phyloP scores from a whole-genome alignment of 306 rosid species.

The Cyamopsis tetragonoloba region DNA sequence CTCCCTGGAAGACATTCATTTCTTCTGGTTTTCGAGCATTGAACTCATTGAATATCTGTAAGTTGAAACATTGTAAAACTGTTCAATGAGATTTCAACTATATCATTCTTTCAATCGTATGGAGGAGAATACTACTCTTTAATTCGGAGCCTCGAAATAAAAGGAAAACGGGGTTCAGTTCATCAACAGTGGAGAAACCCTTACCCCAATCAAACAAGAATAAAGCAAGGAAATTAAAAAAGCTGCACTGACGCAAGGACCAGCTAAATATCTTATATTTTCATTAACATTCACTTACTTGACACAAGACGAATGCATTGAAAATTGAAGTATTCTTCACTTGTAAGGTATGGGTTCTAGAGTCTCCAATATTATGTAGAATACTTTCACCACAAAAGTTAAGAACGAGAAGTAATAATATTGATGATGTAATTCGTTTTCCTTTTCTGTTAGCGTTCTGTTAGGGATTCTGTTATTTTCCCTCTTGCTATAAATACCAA shows the following conservation, averaged over 20 bases:
- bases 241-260: neutral
- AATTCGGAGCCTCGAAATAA: neutral
- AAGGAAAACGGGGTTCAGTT: too few relatives aligned
- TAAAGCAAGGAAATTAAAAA: too few relatives aligned
- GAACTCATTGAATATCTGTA: slow-evolving; percentile 88
- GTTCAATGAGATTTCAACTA: neutral
- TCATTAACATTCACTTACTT: slow-evolving; percentile 47
- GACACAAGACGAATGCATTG: slow-evolving; percentile 91
- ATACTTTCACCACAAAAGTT: slow-evolving; percentile 59
- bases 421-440: too few relatives aligned
- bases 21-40: slow-evolving; percentile 93
- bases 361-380: slow-evolving; percentile 36
- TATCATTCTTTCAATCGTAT: neutral
- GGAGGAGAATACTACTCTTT: neutral
- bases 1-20: slow-evolving; percentile 74
- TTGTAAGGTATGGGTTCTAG: slow-evolving; percentile 22
- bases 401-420: slow-evolving; percentile 67
- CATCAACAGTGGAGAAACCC: too few relatives aligned
- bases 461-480: slow-evolving; percentile 59
- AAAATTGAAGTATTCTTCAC: slow-evolving; percentile 83
- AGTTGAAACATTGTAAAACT: slow-evolving; percentile 14
- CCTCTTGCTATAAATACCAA: too few relatives aligned
- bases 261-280: slow-evolving; percentile 1
- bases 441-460: too few relatives aligned
- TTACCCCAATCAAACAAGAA: too few relatives aligned